phyloP scores from a whole-genome alignment of 2,329 filamentous ascomycete species.

The Pestalotiopsis fici region DNA sequence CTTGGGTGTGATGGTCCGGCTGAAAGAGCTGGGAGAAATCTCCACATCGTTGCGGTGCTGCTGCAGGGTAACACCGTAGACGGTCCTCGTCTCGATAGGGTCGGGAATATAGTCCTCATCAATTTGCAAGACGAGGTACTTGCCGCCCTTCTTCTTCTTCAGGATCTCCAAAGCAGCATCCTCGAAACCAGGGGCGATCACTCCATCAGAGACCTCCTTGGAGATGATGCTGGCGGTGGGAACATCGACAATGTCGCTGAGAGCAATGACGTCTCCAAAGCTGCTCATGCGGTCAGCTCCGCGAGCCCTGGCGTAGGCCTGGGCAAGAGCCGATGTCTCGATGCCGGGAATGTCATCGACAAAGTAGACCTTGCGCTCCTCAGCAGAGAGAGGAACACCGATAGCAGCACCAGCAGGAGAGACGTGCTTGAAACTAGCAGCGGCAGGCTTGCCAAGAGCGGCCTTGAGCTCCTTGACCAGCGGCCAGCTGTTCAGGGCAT shows the following conservation, averaged over 20 bases:
- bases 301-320: conserved; percentile 93
- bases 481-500: conserved; percentile 95
- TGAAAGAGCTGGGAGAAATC: conserved; percentile 85
- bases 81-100: conserved; percentile 80
- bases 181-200: conserved; percentile 87
- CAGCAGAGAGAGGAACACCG: conserved; percentile 79
- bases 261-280: conserved; percentile 94
- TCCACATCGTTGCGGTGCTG: conserved; percentile 92
- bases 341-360: conserved; percentile 93
- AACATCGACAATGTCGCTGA: conserved; percentile 87
- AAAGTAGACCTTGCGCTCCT: conserved; percentile 97
- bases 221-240: conserved; percentile 97
- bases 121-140: conserved; percentile 95
- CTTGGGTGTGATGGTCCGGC: conserved; percentile 83
- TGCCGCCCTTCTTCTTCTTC: conserved; percentile 97
- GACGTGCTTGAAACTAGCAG: conserved; percentile 98
- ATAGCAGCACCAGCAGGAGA: conserved; percentile 96
- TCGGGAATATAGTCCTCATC: conserved; percentile 82
- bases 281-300: conserved; percentile 98
- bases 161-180: conserved; percentile 86
- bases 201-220: conserved; percentile 95
- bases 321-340: conserved; percentile 81
- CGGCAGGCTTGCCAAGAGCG: conserved; percentile 84
- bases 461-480: conserved; percentile 94
- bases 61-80: conserved; percentile 85